These are phyloP conservation scores for Annona cherimola DNA, from an alignment of 164 flowering plant genomes.

Conservation along the genomic window DNA sequence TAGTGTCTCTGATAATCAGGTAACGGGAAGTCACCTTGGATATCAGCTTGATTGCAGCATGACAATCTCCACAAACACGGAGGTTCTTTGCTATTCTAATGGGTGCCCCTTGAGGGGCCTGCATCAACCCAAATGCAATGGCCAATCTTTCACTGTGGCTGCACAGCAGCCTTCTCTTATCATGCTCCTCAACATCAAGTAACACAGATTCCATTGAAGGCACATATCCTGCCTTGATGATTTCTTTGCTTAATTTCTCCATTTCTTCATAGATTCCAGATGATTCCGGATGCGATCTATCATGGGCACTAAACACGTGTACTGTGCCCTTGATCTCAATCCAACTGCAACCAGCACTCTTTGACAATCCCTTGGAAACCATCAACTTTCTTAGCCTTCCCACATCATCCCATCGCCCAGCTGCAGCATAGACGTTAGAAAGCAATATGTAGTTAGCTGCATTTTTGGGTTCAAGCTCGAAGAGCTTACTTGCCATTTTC, in stretches of 20 bases:
- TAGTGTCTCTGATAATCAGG: conserved; percentile 10
- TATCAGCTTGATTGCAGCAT: conserved; percentile 8
- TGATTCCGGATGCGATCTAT: not conserved
- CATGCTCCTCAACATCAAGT: conserved; percentile 6
- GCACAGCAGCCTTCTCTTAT: conserved; percentile 4
- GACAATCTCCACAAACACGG: conserved; percentile 10
- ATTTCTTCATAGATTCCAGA: not conserved
- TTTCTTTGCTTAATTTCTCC: not conserved
- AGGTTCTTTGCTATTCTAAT: conserved; percentile 10
- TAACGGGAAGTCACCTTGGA: conserved; percentile 4
- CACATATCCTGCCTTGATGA: conserved; percentile 6
- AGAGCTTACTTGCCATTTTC: not conserved
- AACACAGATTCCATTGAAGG: conserved; percentile 8
- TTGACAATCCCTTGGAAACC: conserved; percentile 2
- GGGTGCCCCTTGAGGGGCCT: not conserved
- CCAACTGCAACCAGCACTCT: conserved; percentile 9
- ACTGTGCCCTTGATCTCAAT: conserved; percentile 8
- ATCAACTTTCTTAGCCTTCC: conserved; percentile 2
- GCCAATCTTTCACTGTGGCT: conserved; percentile 13
- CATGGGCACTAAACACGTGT: conserved; percentile 4
- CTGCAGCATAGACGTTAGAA: conserved; percentile 9
- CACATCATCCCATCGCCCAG: conserved; percentile 8
- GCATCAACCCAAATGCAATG: conserved; percentile 7
- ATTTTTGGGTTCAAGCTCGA: conserved; percentile 9
- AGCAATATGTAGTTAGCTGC: conserved; percentile 9